A percentile compares a stretch with the other conserved stretches of the same genome.
Evolutionary conservation across 192 early-diverging fungal genomes (phyloP).

Genomic region (Coemansia sp.): DNA sequence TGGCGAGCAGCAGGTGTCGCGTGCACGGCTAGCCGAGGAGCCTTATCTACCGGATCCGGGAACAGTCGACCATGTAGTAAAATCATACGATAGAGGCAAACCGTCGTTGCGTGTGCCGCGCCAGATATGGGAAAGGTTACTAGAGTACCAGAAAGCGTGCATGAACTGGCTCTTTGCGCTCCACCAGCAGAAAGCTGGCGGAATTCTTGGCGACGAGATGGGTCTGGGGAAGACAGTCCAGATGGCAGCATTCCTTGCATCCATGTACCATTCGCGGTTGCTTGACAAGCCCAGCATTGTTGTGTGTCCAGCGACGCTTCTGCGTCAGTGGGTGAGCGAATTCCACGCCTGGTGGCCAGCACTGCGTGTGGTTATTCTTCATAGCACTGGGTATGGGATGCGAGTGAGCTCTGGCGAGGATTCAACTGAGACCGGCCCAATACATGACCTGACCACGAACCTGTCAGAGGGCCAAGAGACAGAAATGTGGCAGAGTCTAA

Average conservation of each 20-base stretch:
- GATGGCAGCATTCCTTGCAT: conserved; percentile 79
- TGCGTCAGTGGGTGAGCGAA: conserved; percentile 84
- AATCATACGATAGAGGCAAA: conserved; percentile 20
- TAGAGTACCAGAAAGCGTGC: conserved; percentile 90
- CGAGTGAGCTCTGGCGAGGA: conserved; percentile 4
- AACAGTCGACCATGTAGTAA: conserved; percentile 24
- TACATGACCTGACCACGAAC: conserved; percentile 4
- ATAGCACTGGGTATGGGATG: conserved; percentile 82
- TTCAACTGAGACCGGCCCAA: background rate
- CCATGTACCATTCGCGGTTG: conserved; percentile 71
- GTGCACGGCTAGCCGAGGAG: conserved; percentile 27
- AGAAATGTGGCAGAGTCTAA: conserved; percentile 16
- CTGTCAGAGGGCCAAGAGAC: conserved; percentile 3
- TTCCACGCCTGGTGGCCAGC: conserved; percentile 84
- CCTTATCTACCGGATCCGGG: conserved; percentile 46
- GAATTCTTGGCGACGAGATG: conserved; percentile 95
- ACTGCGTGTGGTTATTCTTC: conserved; percentile 86
- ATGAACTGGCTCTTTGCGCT: conserved; percentile 88
- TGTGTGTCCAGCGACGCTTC: conserved; percentile 77
- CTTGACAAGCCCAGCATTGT: conserved; percentile 60
- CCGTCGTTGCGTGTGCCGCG: conserved; percentile 67
- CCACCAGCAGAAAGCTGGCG: conserved; percentile 83
- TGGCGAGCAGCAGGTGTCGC: conserved; percentile 13
- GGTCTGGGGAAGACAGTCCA: conserved; percentile 95
- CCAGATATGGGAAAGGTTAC: conserved; percentile 75